Conservation (phyloP, 169 alveolate species). For the Plasmodium coatneyi region DNA sequence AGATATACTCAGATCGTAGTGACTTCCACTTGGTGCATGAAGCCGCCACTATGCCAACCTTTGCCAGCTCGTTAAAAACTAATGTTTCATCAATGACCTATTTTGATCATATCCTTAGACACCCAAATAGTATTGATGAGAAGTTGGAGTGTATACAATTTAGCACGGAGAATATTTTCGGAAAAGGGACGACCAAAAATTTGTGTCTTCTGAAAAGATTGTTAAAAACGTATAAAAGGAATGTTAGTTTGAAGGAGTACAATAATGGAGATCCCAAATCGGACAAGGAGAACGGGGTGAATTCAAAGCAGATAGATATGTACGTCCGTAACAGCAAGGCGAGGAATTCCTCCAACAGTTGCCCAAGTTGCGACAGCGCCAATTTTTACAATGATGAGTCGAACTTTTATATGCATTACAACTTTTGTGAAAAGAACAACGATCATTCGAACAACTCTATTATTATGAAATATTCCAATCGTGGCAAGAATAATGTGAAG, state of each 20-base stretch:
- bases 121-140: constrained; percentile 44
- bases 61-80: constrained; percentile 33
- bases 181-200: constrained; percentile 57
- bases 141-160: constrained; percentile 61
- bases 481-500: constrained; percentile 4
- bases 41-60: constrained; percentile 71
- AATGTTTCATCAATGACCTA: constrained; percentile 61
- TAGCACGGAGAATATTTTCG: constrained; percentile 72
- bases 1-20: constrained; percentile 71
- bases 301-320: background rate
- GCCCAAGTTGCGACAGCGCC: constrained; percentile 44
- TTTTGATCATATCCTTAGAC: constrained; percentile 54
- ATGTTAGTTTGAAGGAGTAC: constrained; percentile 11
- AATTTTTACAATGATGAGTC: constrained; percentile 56
- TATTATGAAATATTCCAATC: background rate
- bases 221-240: constrained; percentile 67
- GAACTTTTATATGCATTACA: constrained; percentile 30
- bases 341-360: constrained; percentile 56
- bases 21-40: constrained; percentile 52
- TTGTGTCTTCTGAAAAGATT: constrained; percentile 56
- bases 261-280: constrained; percentile 30
- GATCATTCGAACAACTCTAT: constrained; percentile 11
- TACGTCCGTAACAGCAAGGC: constrained; percentile 14
- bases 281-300: background rate
- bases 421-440: constrained; percentile 37